Evolutionary conservation across 345 rosid species (phyloP), one percentile per base, ranked within the genome.

Genomic region (Citrus trifoliata): DNA sequence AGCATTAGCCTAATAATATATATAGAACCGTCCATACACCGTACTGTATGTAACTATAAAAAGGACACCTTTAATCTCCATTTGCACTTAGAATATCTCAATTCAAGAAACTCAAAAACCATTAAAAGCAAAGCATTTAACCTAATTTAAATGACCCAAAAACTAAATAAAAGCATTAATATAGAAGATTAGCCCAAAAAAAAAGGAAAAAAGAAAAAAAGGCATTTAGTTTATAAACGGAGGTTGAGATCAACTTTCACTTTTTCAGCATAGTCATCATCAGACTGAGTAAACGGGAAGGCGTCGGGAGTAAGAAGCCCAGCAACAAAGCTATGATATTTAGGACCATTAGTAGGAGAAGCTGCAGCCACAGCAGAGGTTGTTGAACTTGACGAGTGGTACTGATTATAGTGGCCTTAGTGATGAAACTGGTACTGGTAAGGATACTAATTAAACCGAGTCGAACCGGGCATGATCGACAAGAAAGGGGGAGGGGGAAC

Each of bases 181-280:
- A 27, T 18, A 16, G 38, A 30, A 16, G 2, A 7, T 37, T 37
- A 37, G 40, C 38, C 0, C 1, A 35, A 35, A 35, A 35, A 5
- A 35, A 35, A 32, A 4, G 37, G 0, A 35, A 35, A 35, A 35
- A 35, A 6, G 7, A 35, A 35, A 35, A 32, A 7, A 19, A 25
- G 13, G 5, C 2, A 12, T 46, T 46, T 46, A 46, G 42, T 77
- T 81, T 65, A 87, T 42, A 88, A 79, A 75, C 76, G 91, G 55
- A 88, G 90, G 58, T 87, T 78, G 69, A 88, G 91, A 40, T 88
- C 91, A 32, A 86, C 70, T 51, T 81, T 82, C 13, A 60, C 73
- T 55, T 79, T 79, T 42, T 70, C 85, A 35, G 72, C 83, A 33
- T 42, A 82, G 51, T 76, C 78, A 73, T 30, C 48, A 25, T 67